Conservation (phyloP, 768 basidiomycete species). For the Pleurotus platypus region DNA sequence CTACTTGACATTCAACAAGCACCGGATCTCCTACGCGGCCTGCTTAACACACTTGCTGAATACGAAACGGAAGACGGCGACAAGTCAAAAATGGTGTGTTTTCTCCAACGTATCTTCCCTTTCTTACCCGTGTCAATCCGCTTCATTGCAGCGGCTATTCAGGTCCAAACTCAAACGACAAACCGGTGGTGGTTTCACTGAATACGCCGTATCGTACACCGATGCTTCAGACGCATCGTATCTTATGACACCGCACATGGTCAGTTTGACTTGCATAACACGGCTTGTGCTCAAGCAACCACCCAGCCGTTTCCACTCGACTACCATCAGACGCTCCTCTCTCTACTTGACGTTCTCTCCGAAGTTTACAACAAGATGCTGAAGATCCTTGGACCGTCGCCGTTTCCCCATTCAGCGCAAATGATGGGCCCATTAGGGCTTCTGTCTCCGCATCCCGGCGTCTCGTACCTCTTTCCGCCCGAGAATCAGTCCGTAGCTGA, state of each 20-base stretch:
- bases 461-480: constrained; percentile 70
- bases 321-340: constrained; percentile 85
- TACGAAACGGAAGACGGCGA: constrained; percentile 78
- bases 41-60: constrained; percentile 69
- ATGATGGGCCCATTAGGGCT: constrained; percentile 78
- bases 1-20: constrained; percentile 80
- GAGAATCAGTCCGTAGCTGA: constrained; percentile 20
- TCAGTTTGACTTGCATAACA: constrained; percentile 29
- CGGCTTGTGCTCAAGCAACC: constrained; percentile 6
- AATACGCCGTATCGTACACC: constrained; percentile 57
- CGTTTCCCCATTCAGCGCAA: constrained; percentile 60
- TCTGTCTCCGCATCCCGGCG: constrained; percentile 76
- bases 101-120: neutral
- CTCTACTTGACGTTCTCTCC: constrained; percentile 84
- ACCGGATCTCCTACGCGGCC: constrained; percentile 72
- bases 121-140: neutral
- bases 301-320: constrained; percentile 82
- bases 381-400: constrained; percentile 79
- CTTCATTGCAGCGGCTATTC: constrained; percentile 47
- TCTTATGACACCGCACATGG: constrained; percentile 72
- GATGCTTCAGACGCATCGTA: constrained; percentile 65
- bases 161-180: constrained; percentile 55
- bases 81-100: constrained; percentile 67
- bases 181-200: constrained; percentile 47
- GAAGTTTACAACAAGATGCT: constrained; percentile 88